Conservation (phyloP, 257 asterid species). For the Nicotiana tomentosiformis region DNA sequence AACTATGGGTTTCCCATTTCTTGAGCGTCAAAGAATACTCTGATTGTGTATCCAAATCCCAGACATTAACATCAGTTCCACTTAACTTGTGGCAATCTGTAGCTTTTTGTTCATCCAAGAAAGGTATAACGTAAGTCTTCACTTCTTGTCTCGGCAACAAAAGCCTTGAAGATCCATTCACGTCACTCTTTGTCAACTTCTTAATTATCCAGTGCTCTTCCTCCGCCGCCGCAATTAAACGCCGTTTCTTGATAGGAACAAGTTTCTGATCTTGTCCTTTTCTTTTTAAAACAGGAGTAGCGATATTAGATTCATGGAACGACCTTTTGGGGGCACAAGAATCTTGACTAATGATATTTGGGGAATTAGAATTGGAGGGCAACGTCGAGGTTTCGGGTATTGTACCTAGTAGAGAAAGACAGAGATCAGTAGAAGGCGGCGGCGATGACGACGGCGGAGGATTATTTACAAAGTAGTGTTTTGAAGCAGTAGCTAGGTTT, state of each 20-base stretch:
- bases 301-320: not conserved
- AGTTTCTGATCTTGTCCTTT: not conserved
- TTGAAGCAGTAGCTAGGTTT: not conserved
- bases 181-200: not conserved
- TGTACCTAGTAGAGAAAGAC: not conserved
- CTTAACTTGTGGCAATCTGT: not conserved
- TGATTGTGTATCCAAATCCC: not conserved
- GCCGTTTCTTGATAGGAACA: not conserved
- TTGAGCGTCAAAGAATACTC: not conserved
- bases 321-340: not conserved
- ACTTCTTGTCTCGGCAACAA: not conserved
- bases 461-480: not conserved
- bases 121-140: not conserved
- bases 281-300: too few relatives aligned
- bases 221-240: not conserved
- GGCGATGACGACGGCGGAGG: too few relatives aligned
- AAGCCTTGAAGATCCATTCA: not conserved
- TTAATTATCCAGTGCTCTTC: not conserved
- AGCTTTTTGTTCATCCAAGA: not conserved
- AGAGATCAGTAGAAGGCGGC: not conserved
- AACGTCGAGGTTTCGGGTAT: not conserved
- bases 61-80: not conserved
- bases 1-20: not conserved
- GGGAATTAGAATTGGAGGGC: too few relatives aligned
- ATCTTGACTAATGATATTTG: too few relatives aligned